Percentiles rank a stretch among this genome's conserved stretches.
Evolutionary conservation across 2,329 filamentous ascomycete species (phyloP).

Genomic region (Setomelanomma holmii): DNA sequence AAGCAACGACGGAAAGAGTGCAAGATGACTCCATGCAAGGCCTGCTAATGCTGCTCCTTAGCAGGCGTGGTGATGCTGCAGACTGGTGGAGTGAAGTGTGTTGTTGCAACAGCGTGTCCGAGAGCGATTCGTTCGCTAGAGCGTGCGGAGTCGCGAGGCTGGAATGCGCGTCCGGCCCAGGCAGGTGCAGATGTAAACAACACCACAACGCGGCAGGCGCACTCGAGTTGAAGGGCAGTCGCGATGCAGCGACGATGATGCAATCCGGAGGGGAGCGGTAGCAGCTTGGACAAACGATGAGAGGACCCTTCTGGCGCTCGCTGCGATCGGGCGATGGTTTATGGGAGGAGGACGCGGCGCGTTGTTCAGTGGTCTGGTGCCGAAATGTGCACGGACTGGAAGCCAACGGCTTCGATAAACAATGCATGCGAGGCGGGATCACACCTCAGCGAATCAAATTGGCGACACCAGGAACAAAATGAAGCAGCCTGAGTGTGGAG

Average conservation of each 20-base stretch:
- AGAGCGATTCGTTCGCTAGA: slow-evolving; percentile 35
- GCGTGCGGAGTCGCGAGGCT: slow-evolving; percentile 13
- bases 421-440: slow-evolving; percentile 6
- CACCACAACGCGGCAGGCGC: slow-evolving; percentile 20
- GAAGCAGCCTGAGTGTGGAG: slow-evolving; percentile 19
- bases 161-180: slow-evolving; percentile 29
- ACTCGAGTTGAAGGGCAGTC: slow-evolving; percentile 19
- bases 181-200: slow-evolving; percentile 31
- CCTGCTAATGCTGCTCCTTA: slow-evolving; percentile 20
- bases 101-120: slow-evolving; percentile 25
- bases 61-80: slow-evolving; percentile 17
- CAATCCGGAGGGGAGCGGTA: slow-evolving; percentile 17
- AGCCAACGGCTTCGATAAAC: background rate
- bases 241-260: slow-evolving; percentile 21
- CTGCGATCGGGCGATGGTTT: slow-evolving; percentile 36
- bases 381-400: slow-evolving; percentile 16
- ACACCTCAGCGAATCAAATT: slow-evolving; percentile 27
- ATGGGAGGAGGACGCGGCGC: slow-evolving; percentile 32
- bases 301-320: slow-evolving; percentile 32
- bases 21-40: slow-evolving; percentile 45
- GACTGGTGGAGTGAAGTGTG: slow-evolving; percentile 17
- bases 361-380: slow-evolving; percentile 16
- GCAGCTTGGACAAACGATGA: slow-evolving; percentile 26
- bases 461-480: slow-evolving; percentile 11
- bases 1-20: slow-evolving; percentile 33